Base-by-base conservation (phyloP, 1,139 yeast genomes). In the Groenewaldozyma sp. region DNA sequence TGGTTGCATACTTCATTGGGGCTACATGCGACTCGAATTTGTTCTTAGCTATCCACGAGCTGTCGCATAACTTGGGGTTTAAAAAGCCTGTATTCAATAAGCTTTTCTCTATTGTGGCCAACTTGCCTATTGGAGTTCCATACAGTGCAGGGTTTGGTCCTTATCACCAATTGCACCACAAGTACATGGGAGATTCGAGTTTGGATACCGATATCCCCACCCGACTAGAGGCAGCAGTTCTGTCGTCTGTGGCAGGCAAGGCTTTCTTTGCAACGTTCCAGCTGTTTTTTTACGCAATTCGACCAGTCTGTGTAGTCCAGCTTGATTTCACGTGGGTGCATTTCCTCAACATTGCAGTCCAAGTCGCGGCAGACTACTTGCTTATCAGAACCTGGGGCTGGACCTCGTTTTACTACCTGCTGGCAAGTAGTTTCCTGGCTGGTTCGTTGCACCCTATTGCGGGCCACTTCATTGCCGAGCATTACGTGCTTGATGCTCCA, bases 391-490 rank as follows among this genome's bases (percentile, higher is more conserved):
- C 48, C 43, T 77, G 82, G 74, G 93, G 94, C 0, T 62, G 70
- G 68, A 73, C 75, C 46, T 63, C 93, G 0, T 61, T 82, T 38
- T 59, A 65, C 36, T 87, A 87, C 59, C 73, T 87, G 49, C 58
- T 86, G 33, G 66, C 81, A 62, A 79, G 91, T 37, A 80, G 94
- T 0, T 83, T 87, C 57, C 65, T 87, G 41, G 95, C 95, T 0
- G 96, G 96, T 1, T 83, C 94, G 0, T 68, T 84, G 56, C 96
- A 87, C 55, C 96, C 96, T 24, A 79, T 87, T 50, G 94, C 96
- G 2, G 96, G 95, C 14, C 96, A 87, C 63, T 87, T 87, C 61
- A 84, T 87, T 49, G 94, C 95, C 5, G 96, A 87, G 59, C 96
- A 87, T 58, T 87, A 87, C 56, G 80, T 86, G 13, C 67, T 87